A percentile compares a stretch with the other conserved stretches of the same genome.
Conservation (phyloP, 2,329 filamentous ascomycete species). For the Cyanodermella asteris region DNA sequence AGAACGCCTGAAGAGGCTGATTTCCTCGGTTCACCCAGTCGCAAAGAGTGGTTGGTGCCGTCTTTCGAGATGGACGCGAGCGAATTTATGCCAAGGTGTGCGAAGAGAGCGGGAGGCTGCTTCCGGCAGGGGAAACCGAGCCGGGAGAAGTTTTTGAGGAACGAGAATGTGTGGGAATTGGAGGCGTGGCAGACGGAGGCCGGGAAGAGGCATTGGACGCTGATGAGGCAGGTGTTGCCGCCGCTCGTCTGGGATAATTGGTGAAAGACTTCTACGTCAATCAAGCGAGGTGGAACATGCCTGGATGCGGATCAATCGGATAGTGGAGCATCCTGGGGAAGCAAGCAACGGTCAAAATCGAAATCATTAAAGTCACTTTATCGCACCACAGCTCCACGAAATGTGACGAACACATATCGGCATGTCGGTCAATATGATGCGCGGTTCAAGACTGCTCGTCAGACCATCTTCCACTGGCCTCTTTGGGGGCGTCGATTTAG, state of each 20-base stretch:
- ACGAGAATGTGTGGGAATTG: conserved; percentile 44
- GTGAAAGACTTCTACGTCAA: conserved; percentile 29
- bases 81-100: conserved; percentile 15
- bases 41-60: conserved; percentile 50
- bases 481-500: too few relatives aligned
- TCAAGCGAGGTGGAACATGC: too few relatives aligned
- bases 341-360: too few relatives aligned
- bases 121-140: conserved; percentile 12
- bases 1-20: conserved; percentile 42
- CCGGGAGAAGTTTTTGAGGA: conserved; percentile 32
- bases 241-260: conserved; percentile 66
- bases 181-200: conserved; percentile 51
- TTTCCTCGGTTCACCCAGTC: conserved; percentile 47
- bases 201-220: conserved; percentile 67
- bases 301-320: too few relatives aligned
- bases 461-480: too few relatives aligned
- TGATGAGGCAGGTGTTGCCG: conserved; percentile 75
- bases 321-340: too few relatives aligned
- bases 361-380: too few relatives aligned
- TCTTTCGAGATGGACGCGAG: conserved; percentile 40
- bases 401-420: too few relatives aligned
- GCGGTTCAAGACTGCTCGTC: too few relatives aligned
- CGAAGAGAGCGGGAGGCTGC: conserved; percentile 22
- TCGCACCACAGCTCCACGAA: too few relatives aligned
- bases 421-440: too few relatives aligned